These are phyloP conservation scores for Hypoxylon sp. DNA, from an alignment of 2,329 filamentous ascomycete genomes.

Conservation along the genomic window DNA sequence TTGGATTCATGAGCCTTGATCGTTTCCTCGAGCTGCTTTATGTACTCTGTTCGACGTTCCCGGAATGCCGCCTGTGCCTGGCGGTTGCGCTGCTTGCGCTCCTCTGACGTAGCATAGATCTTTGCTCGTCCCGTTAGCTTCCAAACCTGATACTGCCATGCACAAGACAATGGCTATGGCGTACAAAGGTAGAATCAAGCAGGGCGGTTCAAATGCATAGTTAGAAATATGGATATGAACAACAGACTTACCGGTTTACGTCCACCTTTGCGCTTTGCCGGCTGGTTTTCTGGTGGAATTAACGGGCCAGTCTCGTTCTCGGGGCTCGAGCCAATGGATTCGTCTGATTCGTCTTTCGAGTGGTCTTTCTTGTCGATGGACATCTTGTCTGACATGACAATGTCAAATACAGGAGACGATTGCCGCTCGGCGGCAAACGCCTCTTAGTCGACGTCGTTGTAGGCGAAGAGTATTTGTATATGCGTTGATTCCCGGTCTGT, in stretches of 20 bases:
- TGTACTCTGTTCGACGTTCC: slow-evolving; percentile 96
- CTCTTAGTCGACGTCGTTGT: slow-evolving; percentile 41
- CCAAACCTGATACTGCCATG: slow-evolving; percentile 5
- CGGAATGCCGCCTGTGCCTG: slow-evolving; percentile 98
- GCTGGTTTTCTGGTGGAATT: slow-evolving; percentile 61
- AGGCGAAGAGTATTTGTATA: slow-evolving; percentile 25
- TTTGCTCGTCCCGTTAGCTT: slow-evolving; percentile 49
- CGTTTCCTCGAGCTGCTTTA: slow-evolving; percentile 97
- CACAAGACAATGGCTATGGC: not conserved
- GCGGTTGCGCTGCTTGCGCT: slow-evolving; percentile 95
- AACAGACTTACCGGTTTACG: slow-evolving; percentile 82
- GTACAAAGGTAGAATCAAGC: slow-evolving; percentile 2
- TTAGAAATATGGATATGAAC: slow-evolving; percentile 14
- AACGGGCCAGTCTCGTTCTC: slow-evolving; percentile 60
- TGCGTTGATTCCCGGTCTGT: slow-evolving; percentile 12
- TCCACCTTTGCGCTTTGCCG: slow-evolving; percentile 95
- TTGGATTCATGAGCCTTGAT: slow-evolving; percentile 98
- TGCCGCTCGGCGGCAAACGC: slow-evolving; percentile 54
- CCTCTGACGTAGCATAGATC: slow-evolving; percentile 99
- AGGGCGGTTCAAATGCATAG: not conserved
- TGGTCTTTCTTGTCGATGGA: slow-evolving; percentile 69
- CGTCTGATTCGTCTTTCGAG: slow-evolving; percentile 66
- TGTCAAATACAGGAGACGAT: slow-evolving; percentile 46
- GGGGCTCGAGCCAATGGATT: slow-evolving; percentile 67
- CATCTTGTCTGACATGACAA: slow-evolving; percentile 72